Evolutionary conservation across 345 rosid genomes (phyloP).

Genomic region (Viola odorata): DNA sequence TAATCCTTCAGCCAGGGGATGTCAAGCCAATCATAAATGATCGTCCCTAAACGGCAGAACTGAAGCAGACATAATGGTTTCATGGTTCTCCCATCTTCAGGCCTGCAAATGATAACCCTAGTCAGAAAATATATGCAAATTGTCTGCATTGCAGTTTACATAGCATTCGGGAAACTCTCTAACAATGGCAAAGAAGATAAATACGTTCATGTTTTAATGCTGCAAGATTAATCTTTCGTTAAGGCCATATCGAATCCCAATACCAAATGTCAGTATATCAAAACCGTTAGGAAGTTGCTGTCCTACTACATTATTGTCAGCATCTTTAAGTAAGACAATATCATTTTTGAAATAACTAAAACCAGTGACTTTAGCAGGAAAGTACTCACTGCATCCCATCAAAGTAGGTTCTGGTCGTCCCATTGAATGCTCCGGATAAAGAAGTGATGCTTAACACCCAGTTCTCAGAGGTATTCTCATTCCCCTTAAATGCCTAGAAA

Average conservation of each 20-base stretch:
- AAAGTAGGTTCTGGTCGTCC: slow-evolving; percentile 81
- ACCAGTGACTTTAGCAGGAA: not conserved
- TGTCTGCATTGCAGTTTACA: not conserved
- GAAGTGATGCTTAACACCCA: slow-evolving; percentile 96
- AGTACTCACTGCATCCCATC: slow-evolving; percentile 88
- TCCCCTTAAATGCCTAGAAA: slow-evolving; percentile 65
- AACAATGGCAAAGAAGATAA: not conserved
- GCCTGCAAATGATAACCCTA: slow-evolving; percentile 38
- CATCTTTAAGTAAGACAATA: not conserved
- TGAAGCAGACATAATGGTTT: slow-evolving; percentile 74
- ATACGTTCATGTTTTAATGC: not conserved
- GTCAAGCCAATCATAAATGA: slow-evolving; percentile 91
- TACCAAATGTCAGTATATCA: too few species aligned
- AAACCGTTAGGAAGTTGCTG: not conserved
- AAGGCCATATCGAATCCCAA: too few species aligned
- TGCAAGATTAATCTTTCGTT: too few species aligned
- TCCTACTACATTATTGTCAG: not conserved
- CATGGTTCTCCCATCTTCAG: slow-evolving; percentile 75
- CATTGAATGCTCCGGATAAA: slow-evolving; percentile 93
- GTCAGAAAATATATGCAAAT: not conserved
- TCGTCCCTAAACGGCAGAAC: slow-evolving; percentile 68
- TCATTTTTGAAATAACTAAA: not conserved
- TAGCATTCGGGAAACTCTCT: not conserved
- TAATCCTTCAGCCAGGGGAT: slow-evolving; percentile 75
- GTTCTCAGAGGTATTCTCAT: slow-evolving; percentile 73